phyloP scores from a whole-genome alignment of 1,139 yeast genomes.

The Pichia sp. region DNA sequence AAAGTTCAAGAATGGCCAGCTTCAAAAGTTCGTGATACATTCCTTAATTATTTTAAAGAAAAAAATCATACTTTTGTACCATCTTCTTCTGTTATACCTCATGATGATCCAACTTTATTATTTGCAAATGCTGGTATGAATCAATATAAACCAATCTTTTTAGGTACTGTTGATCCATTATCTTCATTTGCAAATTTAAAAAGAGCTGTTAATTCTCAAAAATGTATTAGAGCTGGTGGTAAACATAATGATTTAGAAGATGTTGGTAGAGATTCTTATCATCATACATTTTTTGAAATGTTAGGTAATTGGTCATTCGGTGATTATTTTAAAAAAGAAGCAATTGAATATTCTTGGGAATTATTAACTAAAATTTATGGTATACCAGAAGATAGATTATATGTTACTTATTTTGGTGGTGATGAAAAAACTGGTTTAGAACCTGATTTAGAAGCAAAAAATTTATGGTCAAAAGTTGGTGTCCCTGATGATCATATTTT shows the following conservation, averaged over 20 bases:
- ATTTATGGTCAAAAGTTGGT: constrained; percentile 81
- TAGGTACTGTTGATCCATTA: constrained; percentile 94
- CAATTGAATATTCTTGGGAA: constrained; percentile 86
- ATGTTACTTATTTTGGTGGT: constrained; percentile 95
- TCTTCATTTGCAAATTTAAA: constrained; percentile 78
- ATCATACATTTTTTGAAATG: constrained; percentile 98
- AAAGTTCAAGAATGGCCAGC: constrained; percentile 48
- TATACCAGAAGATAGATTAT: constrained; percentile 68
- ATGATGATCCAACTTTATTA: constrained; percentile 91
- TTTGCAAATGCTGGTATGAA: constrained; percentile 99
- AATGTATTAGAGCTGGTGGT: constrained; percentile 99
- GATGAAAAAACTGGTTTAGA: constrained; percentile 76
- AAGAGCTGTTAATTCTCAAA: constrained; percentile 92
- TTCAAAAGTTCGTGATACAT: constrained; percentile 75
- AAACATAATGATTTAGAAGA: constrained; percentile 98
- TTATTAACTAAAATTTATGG: constrained; percentile 79
- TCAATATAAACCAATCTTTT: constrained; percentile 93
- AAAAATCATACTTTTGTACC: constrained; percentile 76
- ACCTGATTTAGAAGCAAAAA: constrained; percentile 90
- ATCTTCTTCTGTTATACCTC: constrained; percentile 92
- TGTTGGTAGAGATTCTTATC: constrained; percentile 95
- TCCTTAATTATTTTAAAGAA: constrained; percentile 68
- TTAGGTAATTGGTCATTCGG: constrained; percentile 99
- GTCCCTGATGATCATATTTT: constrained; percentile 86
- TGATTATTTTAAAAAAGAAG: constrained; percentile 93